Conservation (phyloP, 2,329 filamentous ascomycete genomes). For the Tolypocladium nubicola region DNA sequence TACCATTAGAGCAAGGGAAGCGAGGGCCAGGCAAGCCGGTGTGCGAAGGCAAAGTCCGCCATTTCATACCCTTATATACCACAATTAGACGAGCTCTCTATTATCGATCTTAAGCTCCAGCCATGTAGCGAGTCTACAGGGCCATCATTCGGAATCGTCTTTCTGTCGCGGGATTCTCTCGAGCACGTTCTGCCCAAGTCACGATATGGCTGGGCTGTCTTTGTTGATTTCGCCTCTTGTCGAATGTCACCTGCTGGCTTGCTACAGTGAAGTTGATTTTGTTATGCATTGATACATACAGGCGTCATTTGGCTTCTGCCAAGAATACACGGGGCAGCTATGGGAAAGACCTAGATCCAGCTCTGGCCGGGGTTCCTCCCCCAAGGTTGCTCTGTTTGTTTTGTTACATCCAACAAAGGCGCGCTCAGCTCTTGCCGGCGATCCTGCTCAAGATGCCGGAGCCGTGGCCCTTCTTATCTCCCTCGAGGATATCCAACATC, state of each 20-base stretch:
- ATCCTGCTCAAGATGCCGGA: conserved; percentile 29
- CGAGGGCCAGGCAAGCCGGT: background rate
- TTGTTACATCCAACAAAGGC: background rate
- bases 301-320: conserved; percentile 1
- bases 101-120: background rate
- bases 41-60: background rate
- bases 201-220: background rate
- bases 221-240: too few relatives aligned
- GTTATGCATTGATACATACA: conserved; percentile 7
- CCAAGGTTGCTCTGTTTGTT: background rate
- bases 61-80: background rate
- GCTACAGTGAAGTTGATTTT: background rate
- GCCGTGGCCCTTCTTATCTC: conserved; percentile 31
- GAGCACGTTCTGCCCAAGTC: background rate
- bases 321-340: background rate
- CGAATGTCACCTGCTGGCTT: background rate
- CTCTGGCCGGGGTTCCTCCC: background rate
- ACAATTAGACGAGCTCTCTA: background rate
- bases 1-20: background rate
- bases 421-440: conserved; percentile 15
- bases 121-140: background rate
- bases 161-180: background rate
- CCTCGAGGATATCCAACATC: conserved; percentile 73
- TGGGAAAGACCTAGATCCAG: background rate
- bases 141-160: background rate